These are phyloP conservation scores for Imleria badia DNA, from an alignment of 768 basidiomycete species.

Conservation along the genomic window DNA sequence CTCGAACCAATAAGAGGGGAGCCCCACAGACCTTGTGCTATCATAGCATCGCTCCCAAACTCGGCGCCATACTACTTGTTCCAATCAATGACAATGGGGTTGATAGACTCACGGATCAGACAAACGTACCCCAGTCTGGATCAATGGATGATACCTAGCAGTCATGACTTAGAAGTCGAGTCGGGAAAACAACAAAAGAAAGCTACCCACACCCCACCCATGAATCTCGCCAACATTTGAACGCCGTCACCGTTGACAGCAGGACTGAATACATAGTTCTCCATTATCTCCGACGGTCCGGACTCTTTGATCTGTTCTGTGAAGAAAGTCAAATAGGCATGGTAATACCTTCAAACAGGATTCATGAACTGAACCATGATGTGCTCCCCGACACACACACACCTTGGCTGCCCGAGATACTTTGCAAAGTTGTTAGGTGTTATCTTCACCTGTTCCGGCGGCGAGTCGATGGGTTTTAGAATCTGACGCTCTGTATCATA, in stretches of 20 bases:
- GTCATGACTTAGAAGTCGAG: background rate
- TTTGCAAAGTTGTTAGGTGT: slow-evolving; percentile 48
- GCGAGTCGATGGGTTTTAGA: slow-evolving; percentile 39
- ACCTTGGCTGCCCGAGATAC: slow-evolving; percentile 51
- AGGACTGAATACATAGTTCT: slow-evolving; percentile 47
- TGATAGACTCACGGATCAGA: background rate
- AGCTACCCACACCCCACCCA: slow-evolving; percentile 35
- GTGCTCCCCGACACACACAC: slow-evolving; percentile 31
- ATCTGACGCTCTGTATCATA: slow-evolving; percentile 41
- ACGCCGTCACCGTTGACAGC: slow-evolving; percentile 32
- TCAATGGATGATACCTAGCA: slow-evolving; percentile 52
- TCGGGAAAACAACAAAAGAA: background rate
- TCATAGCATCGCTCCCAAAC: slow-evolving; percentile 49
- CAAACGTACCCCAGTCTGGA: slow-evolving; percentile 52
- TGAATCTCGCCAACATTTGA: slow-evolving; percentile 35
- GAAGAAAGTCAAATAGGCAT: slow-evolving; percentile 41
- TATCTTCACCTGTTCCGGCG: slow-evolving; percentile 25
- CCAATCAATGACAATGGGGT: background rate
- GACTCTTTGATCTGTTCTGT: slow-evolving; percentile 35
- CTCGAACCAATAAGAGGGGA: background rate
- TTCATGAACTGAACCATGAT: slow-evolving; percentile 33
- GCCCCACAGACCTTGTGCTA: slow-evolving; percentile 44
- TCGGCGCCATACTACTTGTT: slow-evolving; percentile 49
- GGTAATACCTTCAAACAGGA: slow-evolving; percentile 31
- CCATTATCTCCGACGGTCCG: slow-evolving; percentile 42